A percentile compares a stretch with the other conserved stretches of the same genome.
Evolutionary conservation across 2,329 filamentous ascomycete genomes (phyloP).

Genomic region (Xylaria sp.): DNA sequence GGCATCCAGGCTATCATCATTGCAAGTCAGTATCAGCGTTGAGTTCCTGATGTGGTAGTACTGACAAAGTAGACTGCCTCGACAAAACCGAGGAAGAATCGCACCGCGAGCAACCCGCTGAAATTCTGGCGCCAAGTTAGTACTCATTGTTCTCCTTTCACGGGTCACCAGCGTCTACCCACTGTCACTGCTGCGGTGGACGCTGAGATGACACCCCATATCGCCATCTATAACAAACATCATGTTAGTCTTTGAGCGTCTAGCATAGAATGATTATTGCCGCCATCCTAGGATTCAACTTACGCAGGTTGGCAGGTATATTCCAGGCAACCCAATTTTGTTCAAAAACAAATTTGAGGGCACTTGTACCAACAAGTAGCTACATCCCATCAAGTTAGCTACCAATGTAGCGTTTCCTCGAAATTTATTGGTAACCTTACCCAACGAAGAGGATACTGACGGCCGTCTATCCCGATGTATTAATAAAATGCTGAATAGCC

Average conservation of each 20-base stretch:
- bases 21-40: constrained; percentile 6
- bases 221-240: constrained; percentile 54
- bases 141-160: neutral
- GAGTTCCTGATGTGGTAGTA: neutral
- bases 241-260: constrained; percentile 30
- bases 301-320: constrained; percentile 60
- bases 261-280: neutral
- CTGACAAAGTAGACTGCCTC: constrained; percentile 59
- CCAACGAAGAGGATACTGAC: constrained; percentile 65
- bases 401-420: neutral
- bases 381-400: constrained; percentile 38
- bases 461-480: constrained; percentile 51
- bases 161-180: constrained; percentile 1
- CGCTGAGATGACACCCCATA: constrained; percentile 61
- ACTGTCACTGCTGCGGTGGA: constrained; percentile 52
- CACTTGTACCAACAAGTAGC: constrained; percentile 63
- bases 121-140: constrained; percentile 44
- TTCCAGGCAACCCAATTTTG: constrained; percentile 60
- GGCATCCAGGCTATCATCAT: constrained; percentile 61
- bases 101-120: constrained; percentile 53
- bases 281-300: constrained; percentile 35
- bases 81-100: constrained; percentile 58
- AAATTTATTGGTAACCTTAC: constrained; percentile 43
- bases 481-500: constrained; percentile 17
- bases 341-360: constrained; percentile 63